Percentiles rank a stretch among this genome's conserved stretches.
Conservation (phyloP, 1,284 basidiomycete species). For the Malassezia cuniculi region DNA sequence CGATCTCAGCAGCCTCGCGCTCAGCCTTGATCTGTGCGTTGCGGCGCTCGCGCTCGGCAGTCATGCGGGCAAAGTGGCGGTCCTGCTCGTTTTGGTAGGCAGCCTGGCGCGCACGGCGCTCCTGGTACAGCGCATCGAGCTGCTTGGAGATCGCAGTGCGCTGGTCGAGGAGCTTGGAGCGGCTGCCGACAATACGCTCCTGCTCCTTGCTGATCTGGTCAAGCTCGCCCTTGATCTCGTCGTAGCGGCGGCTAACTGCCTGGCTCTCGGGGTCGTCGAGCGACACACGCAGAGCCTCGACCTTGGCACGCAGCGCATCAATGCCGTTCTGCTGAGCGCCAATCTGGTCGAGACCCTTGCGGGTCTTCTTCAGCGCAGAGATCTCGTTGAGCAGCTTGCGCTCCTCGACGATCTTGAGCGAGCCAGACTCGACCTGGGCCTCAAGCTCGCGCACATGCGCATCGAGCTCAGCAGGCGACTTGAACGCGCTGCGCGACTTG, state of each 20-base stretch:
- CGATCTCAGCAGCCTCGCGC: slow-evolving; percentile 67
- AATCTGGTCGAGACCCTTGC: slow-evolving; percentile 32
- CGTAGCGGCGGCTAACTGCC: slow-evolving; percentile 67
- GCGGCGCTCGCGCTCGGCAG: slow-evolving; percentile 48
- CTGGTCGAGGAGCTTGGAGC: slow-evolving; percentile 75
- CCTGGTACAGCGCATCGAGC: slow-evolving; percentile 58
- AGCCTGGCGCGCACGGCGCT: slow-evolving; percentile 57
- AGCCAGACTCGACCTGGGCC: slow-evolving; percentile 75
- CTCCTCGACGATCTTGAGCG: slow-evolving; percentile 85
- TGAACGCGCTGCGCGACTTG: slow-evolving; percentile 70
- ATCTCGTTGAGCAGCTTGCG: slow-evolving; percentile 89
- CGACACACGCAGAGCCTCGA: slow-evolving; percentile 70
- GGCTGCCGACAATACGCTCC: slow-evolving; percentile 69
- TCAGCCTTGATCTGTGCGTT: slow-evolving; percentile 68
- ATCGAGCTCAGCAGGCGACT: slow-evolving; percentile 76
- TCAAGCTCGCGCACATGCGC: slow-evolving; percentile 62
- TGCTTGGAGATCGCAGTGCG: slow-evolving; percentile 56
- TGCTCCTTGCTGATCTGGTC: slow-evolving; percentile 72
- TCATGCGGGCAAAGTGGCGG: slow-evolving; percentile 35
- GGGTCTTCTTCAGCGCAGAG: slow-evolving; percentile 50
- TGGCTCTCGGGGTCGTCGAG: slow-evolving; percentile 84
- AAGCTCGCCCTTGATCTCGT: slow-evolving; percentile 70
- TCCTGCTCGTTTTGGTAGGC: slow-evolving; percentile 36
- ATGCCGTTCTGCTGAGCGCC: slow-evolving; percentile 58
- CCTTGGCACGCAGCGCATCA: slow-evolving; percentile 59